Conservation (phyloP, 1,284 basidiomycete species). For the Ustilago curta region DNA sequence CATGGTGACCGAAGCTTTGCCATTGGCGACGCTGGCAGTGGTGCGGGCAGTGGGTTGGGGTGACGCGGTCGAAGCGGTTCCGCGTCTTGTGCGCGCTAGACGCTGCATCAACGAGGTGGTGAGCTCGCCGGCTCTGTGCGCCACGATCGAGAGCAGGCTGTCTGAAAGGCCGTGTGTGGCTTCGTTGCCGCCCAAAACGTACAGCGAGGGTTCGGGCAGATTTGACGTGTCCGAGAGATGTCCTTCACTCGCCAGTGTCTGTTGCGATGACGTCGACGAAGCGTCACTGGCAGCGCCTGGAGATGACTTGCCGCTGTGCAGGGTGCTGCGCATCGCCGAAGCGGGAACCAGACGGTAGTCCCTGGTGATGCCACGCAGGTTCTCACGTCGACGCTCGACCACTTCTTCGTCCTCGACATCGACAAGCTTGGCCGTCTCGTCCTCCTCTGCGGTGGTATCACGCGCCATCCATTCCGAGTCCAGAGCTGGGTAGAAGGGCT, state of each 20-base stretch:
- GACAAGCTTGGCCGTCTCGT: conserved; percentile 43
- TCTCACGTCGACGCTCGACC: conserved; percentile 43
- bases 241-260: conserved; percentile 34
- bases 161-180: conserved; percentile 65
- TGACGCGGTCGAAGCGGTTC: not conserved
- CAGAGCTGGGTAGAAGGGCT: conserved; percentile 56
- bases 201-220: conserved; percentile 47
- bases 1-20: not conserved
- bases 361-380: conserved; percentile 63
- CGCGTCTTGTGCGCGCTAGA: conserved; percentile 19
- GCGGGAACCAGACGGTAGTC: conserved; percentile 64
- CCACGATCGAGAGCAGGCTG: conserved; percentile 62
- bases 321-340: conserved; percentile 13
- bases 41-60: not conserved
- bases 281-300: conserved; percentile 39
- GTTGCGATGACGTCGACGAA: conserved; percentile 41
- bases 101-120: conserved; percentile 49
- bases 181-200: conserved; percentile 67
- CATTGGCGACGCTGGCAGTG: not conserved
- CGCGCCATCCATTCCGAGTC: conserved; percentile 40
- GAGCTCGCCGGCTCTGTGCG: conserved; percentile 64
- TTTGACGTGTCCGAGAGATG: not conserved
- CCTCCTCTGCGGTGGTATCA: conserved; percentile 45
- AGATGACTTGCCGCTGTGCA: conserved; percentile 36
- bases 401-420: conserved; percentile 55